Evolutionary conservation across 2,329 filamentous ascomycete species (phyloP).

Genomic region (Aspergillus spinulosporus): DNA sequence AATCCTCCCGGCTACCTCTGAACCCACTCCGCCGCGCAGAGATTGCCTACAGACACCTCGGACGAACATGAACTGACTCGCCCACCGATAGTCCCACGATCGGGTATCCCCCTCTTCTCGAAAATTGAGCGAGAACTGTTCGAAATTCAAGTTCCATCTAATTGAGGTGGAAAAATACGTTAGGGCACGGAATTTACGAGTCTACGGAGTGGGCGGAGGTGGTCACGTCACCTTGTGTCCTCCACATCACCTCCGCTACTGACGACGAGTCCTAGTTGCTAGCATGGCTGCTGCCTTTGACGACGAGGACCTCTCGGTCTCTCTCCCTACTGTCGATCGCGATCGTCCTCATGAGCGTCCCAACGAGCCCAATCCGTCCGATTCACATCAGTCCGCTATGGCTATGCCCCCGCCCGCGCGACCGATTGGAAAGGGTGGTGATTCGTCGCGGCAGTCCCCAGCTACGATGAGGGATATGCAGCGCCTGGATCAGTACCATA

Average conservation of each 20-base stretch:
- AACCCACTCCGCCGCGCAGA: not conserved
- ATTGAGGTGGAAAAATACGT: not conserved
- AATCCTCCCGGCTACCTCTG: not conserved
- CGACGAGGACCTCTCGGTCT: constrained; percentile 81
- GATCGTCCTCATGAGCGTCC: constrained; percentile 32
- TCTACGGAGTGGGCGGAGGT: constrained; percentile 23
- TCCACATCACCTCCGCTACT: constrained; percentile 18
- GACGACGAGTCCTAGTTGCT: constrained; percentile 7
- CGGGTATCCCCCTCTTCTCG: not conserved
- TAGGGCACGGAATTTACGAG: not conserved
- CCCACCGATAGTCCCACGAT: constrained; percentile 5
- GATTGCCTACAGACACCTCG: constrained; percentile 3
- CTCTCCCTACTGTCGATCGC: constrained; percentile 49
- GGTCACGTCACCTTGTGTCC: constrained; percentile 40
- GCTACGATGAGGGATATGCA: constrained; percentile 64
- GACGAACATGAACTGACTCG: constrained; percentile 10
- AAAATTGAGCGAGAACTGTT: not conserved
- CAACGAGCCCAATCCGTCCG: constrained; percentile 21
- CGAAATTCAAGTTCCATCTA: not conserved
- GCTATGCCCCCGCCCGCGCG: constrained; percentile 40
- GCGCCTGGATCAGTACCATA: constrained; percentile 87
- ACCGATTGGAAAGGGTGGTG: constrained; percentile 32
- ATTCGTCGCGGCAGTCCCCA: constrained; percentile 42
- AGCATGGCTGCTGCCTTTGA: constrained; percentile 58
- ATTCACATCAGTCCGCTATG: constrained; percentile 37